Conservation (phyloP, 2,329 filamentous ascomycete species). For the Clarireedia paspali region DNA sequence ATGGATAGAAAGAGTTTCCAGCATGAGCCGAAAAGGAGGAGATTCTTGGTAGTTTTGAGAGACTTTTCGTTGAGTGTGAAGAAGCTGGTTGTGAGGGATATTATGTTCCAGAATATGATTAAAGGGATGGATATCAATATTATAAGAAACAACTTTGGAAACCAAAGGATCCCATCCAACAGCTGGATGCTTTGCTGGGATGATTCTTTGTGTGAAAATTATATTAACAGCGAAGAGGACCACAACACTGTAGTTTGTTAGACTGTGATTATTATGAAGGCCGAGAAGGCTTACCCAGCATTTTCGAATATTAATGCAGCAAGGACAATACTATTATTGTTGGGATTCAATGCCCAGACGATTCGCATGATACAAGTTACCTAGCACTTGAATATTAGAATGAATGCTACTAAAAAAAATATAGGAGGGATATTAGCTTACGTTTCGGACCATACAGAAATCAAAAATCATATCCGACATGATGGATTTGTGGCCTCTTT, state of each 20-base stretch:
- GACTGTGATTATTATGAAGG: background rate
- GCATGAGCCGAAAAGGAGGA: slow-evolving; percentile 11
- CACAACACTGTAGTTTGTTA: slow-evolving; percentile 40
- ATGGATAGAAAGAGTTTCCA: slow-evolving; percentile 35
- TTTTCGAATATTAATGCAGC: slow-evolving; percentile 16
- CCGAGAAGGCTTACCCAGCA: background rate
- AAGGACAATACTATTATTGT: background rate
- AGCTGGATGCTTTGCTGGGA: slow-evolving; percentile 62
- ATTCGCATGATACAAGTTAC: slow-evolving; percentile 41
- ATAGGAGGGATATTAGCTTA: slow-evolving; percentile 3
- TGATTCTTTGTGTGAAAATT: slow-evolving; percentile 64
- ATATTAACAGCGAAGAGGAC: slow-evolving; percentile 72
- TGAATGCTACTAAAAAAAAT: background rate
- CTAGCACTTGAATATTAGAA: background rate
- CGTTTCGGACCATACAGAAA: slow-evolving; percentile 48
- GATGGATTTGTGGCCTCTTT: slow-evolving; percentile 47
- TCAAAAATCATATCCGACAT: slow-evolving; percentile 49
- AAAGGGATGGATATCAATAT: slow-evolving; percentile 50
- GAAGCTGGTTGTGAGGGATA: slow-evolving; percentile 52
- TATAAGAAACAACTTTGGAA: slow-evolving; percentile 43
- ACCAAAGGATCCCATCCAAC: slow-evolving; percentile 60
- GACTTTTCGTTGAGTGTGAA: slow-evolving; percentile 51
- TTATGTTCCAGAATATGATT: slow-evolving; percentile 59
- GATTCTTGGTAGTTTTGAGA: slow-evolving; percentile 35
- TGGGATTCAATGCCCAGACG: slow-evolving; percentile 47